Conservation (phyloP, 768 basidiomycete species). For the Chalciporus piperatus region DNA sequence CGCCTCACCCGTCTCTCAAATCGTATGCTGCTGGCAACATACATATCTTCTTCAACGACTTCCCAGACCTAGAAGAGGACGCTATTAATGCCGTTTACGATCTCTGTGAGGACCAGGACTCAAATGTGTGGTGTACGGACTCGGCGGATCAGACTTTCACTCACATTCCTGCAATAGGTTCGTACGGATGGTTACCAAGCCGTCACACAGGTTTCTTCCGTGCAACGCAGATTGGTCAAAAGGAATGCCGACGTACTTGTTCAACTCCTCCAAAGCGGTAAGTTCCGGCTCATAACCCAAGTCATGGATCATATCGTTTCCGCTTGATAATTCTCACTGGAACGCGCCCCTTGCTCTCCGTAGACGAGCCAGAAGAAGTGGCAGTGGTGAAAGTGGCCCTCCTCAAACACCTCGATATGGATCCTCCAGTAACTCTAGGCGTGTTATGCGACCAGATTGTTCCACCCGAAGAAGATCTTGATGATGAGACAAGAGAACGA, state of each 20-base stretch:
- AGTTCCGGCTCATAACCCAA: slow-evolving; percentile 24
- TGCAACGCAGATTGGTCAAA: slow-evolving; percentile 57
- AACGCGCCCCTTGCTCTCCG: slow-evolving; percentile 7
- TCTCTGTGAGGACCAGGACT: slow-evolving; percentile 66
- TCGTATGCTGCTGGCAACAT: slow-evolving; percentile 58
- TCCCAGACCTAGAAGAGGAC: slow-evolving; percentile 69
- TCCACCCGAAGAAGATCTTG: slow-evolving; percentile 46
- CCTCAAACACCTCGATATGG: slow-evolving; percentile 61
- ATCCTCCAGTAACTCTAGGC: slow-evolving; percentile 55
- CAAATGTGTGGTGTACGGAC: slow-evolving; percentile 38
- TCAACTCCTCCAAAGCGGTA: slow-evolving; percentile 74
- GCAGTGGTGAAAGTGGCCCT: slow-evolving; percentile 58
- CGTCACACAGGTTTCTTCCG: slow-evolving; percentile 48
- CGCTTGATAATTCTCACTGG: slow-evolving; percentile 21
- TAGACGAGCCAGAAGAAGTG: slow-evolving; percentile 69
- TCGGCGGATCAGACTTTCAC: slow-evolving; percentile 5
- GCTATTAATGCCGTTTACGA: slow-evolving; percentile 79
- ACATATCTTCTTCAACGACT: slow-evolving; percentile 58
- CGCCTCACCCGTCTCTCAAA: slow-evolving; percentile 45
- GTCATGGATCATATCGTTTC: slow-evolving; percentile 3
- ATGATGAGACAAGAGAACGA: slow-evolving; percentile 57
- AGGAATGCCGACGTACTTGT: slow-evolving; percentile 73
- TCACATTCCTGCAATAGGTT: slow-evolving; percentile 40
- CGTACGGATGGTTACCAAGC: slow-evolving; percentile 68
- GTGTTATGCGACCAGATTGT: slow-evolving; percentile 69